Conservation (phyloP, 495 filamentous ascomycete genomes). For the Aspergillus coremiiformis region DNA sequence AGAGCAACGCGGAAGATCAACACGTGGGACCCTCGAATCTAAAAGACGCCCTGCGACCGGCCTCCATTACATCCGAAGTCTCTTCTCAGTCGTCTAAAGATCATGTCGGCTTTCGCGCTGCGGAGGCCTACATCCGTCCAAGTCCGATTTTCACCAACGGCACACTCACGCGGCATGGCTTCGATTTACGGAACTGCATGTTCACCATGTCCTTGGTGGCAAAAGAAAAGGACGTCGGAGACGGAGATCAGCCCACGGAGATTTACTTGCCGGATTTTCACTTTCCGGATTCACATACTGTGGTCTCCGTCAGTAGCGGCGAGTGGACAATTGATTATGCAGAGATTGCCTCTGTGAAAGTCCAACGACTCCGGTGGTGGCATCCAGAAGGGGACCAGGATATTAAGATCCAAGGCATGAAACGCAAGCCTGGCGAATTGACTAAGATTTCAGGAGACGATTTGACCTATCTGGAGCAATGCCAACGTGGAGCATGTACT, state of each 20-base stretch:
- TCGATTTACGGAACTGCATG: slow-evolving; percentile 68
- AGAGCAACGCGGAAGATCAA: slow-evolving; percentile 45
- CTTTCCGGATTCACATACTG: slow-evolving; percentile 66
- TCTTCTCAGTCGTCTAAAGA: slow-evolving; percentile 45
- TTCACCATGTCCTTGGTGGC: slow-evolving; percentile 63
- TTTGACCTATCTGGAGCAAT: slow-evolving; percentile 56
- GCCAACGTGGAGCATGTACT: slow-evolving; percentile 43
- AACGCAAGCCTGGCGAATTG: slow-evolving; percentile 47
- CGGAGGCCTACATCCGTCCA: slow-evolving; percentile 85
- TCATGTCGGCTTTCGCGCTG: slow-evolving; percentile 70
- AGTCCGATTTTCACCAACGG: slow-evolving; percentile 72
- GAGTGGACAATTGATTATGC: slow-evolving; percentile 79
- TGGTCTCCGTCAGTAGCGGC: slow-evolving; percentile 70
- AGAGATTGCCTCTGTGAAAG: slow-evolving; percentile 54
- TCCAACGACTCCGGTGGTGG: slow-evolving; percentile 83
- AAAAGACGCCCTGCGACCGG: slow-evolving; percentile 60
- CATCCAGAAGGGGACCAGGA: slow-evolving; percentile 77
- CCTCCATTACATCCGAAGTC: slow-evolving; percentile 56
- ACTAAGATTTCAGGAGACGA: slow-evolving; percentile 40
- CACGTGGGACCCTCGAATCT: slow-evolving; percentile 63
- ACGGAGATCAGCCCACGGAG: slow-evolving; percentile 67
- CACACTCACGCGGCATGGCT: slow-evolving; percentile 56
- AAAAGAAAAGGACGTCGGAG: slow-evolving; percentile 32
- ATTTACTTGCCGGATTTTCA: slow-evolving; percentile 90
- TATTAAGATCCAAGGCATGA: slow-evolving; percentile 69